These are phyloP conservation scores for Pisolithus marmoratus DNA, from an alignment of 768 basidiomycete species.

Conservation along the genomic window DNA sequence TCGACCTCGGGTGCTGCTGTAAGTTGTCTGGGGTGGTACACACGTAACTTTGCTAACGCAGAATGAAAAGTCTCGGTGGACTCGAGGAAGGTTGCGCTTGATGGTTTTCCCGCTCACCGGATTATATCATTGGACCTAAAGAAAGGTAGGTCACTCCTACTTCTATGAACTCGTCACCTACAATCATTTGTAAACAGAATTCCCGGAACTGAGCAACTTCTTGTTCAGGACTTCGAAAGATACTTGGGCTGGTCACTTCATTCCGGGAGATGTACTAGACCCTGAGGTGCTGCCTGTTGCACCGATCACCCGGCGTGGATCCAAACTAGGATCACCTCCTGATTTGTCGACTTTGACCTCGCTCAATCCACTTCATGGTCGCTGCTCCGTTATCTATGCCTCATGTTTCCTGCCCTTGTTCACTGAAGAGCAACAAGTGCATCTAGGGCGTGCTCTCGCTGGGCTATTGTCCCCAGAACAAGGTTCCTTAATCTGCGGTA, in stretches of 20 bases:
- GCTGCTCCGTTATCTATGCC: constrained; percentile 41
- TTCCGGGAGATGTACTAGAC: constrained; percentile 50
- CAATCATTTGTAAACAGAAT: constrained; percentile 29
- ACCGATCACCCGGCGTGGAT: constrained; percentile 19
- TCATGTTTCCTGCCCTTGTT: constrained; percentile 38
- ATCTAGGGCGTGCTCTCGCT: constrained; percentile 12
- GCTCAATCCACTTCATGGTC: constrained; percentile 40
- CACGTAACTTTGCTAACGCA: not conserved
- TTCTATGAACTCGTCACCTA: not conserved
- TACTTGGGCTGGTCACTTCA: constrained; percentile 46
- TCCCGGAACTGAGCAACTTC: constrained; percentile 54
- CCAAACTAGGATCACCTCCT: constrained; percentile 16
- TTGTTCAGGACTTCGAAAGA: constrained; percentile 49
- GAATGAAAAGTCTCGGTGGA: constrained; percentile 14
- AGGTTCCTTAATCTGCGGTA: constrained; percentile 19
- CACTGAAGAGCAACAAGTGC: constrained; percentile 12
- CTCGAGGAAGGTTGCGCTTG: constrained; percentile 30
- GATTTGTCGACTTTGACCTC: constrained; percentile 30
- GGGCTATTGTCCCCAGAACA: constrained; percentile 16
- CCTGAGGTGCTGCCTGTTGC: constrained; percentile 32
- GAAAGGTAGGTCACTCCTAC: constrained; percentile 18
- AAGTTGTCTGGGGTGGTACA: constrained; percentile 2
- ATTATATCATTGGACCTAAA: constrained; percentile 30
- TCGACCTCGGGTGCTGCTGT: constrained; percentile 40
- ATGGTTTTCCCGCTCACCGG: constrained; percentile 33